These are phyloP conservation scores for Hemisphaericaspora nanyangensis DNA, from an alignment of 805 yeast species.

Conservation along the genomic window DNA sequence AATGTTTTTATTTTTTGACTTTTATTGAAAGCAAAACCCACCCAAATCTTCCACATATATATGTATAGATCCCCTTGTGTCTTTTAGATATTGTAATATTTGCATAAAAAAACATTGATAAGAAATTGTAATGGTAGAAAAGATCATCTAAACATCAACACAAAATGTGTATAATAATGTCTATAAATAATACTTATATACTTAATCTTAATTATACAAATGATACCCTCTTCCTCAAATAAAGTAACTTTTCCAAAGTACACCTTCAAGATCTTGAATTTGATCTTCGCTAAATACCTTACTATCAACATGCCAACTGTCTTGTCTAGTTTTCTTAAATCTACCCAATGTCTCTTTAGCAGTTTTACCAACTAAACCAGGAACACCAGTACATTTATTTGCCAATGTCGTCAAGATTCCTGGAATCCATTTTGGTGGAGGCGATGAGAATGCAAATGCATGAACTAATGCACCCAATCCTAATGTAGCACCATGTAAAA, in stretches of 20 bases:
- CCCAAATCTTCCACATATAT: too few species aligned
- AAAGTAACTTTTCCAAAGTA: slow-evolving; percentile 86
- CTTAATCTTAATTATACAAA: too few species aligned
- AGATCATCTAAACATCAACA: too few species aligned
- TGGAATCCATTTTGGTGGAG: slow-evolving; percentile 92
- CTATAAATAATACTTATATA: too few species aligned
- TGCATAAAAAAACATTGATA: too few species aligned
- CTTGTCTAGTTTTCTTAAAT: slow-evolving; percentile 89
- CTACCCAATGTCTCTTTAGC: slow-evolving; percentile 78
- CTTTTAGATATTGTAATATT: too few species aligned
- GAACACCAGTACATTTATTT: slow-evolving; percentile 62
- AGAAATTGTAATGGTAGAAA: too few species aligned
- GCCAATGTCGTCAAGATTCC: slow-evolving; percentile 65
- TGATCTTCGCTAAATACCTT: slow-evolving; percentile 71
- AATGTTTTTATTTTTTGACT: background rate
- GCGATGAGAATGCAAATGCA: slow-evolving; percentile 88
- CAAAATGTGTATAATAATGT: too few species aligned
- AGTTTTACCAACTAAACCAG: slow-evolving; percentile 76
- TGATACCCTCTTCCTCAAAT: too few species aligned
- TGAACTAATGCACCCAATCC: slow-evolving; percentile 85
- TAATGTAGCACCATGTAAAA: slow-evolving; percentile 78
- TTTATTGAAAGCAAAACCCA: too few species aligned
- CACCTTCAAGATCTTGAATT: slow-evolving; percentile 90
- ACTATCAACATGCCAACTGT: slow-evolving; percentile 92
- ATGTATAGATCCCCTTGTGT: too few species aligned